Conservation (phyloP, 1,284 basidiomycete genomes). For the Phlebopus sp. region DNA sequence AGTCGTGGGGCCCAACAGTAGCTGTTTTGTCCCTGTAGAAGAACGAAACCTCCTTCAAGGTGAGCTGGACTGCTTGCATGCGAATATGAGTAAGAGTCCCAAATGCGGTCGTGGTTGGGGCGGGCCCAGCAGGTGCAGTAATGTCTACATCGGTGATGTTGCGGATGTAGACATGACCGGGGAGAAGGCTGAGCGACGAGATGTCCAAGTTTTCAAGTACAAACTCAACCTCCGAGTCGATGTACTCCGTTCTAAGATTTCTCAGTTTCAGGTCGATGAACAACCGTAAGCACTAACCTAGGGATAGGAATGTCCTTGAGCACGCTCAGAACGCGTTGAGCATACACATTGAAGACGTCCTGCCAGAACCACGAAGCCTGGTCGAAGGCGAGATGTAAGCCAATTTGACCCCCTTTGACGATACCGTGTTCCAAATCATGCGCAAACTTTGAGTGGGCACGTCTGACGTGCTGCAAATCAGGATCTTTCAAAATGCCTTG, state of each 20-base stretch:
- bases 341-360: slow-evolving; percentile 64
- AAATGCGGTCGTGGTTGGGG: slow-evolving; percentile 45
- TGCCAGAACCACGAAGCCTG: slow-evolving; percentile 70
- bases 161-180: slow-evolving; percentile 65
- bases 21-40: slow-evolving; percentile 63
- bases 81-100: slow-evolving; percentile 63
- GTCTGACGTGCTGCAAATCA: slow-evolving; percentile 43
- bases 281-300: slow-evolving; percentile 39
- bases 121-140: slow-evolving; percentile 40
- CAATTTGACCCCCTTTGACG: slow-evolving; percentile 32
- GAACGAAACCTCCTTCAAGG: slow-evolving; percentile 64
- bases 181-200: slow-evolving; percentile 60
- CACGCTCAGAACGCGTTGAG: slow-evolving; percentile 47
- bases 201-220: slow-evolving; percentile 70
- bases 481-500: slow-evolving; percentile 44
- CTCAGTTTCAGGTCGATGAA: slow-evolving; percentile 8
- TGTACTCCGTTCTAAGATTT: slow-evolving; percentile 57
- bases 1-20: slow-evolving; percentile 49
- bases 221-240: slow-evolving; percentile 61
- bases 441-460: slow-evolving; percentile 47
- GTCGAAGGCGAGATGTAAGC: slow-evolving; percentile 50
- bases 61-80: slow-evolving; percentile 59
- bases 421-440: slow-evolving; percentile 45
- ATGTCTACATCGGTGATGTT: slow-evolving; percentile 73
- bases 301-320: slow-evolving; percentile 62